Conservation (phyloP, 345 rosid species). For the Eucalyptus sp. region DNA sequence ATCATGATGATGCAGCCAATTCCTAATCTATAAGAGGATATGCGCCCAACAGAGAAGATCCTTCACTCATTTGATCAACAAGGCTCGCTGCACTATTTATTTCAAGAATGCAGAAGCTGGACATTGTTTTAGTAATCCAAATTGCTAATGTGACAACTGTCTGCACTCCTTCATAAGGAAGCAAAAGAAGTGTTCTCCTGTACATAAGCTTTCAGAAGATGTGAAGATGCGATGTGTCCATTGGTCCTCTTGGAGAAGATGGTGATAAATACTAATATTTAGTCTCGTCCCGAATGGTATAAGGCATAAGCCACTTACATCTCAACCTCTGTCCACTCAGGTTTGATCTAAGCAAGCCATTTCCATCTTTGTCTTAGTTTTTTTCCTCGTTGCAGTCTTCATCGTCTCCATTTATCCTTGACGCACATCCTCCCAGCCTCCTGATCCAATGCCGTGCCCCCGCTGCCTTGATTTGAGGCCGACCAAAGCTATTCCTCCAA, state of each 20-base stretch:
- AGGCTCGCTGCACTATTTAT: neutral
- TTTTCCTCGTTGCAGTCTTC: too few species aligned
- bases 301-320: too few species aligned
- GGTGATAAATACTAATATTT: too few species aligned
- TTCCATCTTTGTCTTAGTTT: too few species aligned
- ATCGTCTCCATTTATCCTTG: too few species aligned
- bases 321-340: too few species aligned
- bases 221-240: neutral
- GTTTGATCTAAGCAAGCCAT: too few species aligned
- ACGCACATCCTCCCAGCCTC: too few species aligned
- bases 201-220: neutral
- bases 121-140: neutral
- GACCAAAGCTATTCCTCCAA: neutral
- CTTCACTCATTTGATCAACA: neutral
- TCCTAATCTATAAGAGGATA: neutral
- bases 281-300: too few species aligned
- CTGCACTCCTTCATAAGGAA: neutral
- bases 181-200: neutral
- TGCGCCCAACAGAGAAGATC: neutral
- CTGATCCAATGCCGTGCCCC: too few species aligned
- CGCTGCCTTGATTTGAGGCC: too few species aligned
- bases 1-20: neutral
- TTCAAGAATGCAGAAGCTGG: neutral
- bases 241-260: neutral
- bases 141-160: neutral